Conservation (phyloP, 176 grass and related monocot species). For the Carex cristatella region DNA sequence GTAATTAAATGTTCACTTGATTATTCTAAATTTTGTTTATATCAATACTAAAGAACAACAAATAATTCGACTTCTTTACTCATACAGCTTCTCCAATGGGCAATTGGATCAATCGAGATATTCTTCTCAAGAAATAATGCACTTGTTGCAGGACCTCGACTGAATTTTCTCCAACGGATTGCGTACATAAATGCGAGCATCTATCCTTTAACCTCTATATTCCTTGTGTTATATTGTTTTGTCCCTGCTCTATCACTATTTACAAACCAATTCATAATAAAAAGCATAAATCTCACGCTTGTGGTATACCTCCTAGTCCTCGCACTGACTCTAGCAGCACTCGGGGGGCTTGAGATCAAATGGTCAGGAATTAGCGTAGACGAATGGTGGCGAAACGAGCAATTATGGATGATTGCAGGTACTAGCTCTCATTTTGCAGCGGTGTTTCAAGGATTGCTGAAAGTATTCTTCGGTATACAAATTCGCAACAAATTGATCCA, state of each 20-base stretch:
- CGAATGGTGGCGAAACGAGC: slow-evolving; percentile 27
- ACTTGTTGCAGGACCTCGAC: background rate
- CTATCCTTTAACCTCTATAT: slow-evolving; percentile 31
- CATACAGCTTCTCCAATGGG: slow-evolving; percentile 13
- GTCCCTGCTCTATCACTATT: slow-evolving; percentile 20
- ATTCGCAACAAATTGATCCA: slow-evolving; percentile 1
- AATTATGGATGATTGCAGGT: slow-evolving; percentile 23
- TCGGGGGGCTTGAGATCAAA: slow-evolving; percentile 19
- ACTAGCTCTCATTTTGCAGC: slow-evolving; percentile 16
- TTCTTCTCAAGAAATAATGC: slow-evolving; percentile 29
- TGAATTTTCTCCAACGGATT: slow-evolving; percentile 20
- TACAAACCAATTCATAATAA: slow-evolving; percentile 11
- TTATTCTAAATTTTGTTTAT: background rate
- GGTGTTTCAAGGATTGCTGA: slow-evolving; percentile 23
- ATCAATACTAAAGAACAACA: background rate
- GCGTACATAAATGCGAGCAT: slow-evolving; percentile 19
- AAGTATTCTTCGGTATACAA: slow-evolving; percentile 8
- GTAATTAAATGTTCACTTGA: slow-evolving; percentile 7
- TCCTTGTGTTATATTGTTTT: slow-evolving; percentile 23
- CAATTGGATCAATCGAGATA: slow-evolving; percentile 23
- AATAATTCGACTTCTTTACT: background rate
- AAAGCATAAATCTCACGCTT: background rate
- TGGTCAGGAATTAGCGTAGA: slow-evolving; percentile 18
- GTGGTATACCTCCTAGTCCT: slow-evolving; percentile 16
- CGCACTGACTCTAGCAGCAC: background rate